Evolutionary conservation across 2,329 filamentous ascomycete species (phyloP).

Genomic region (Lomentospora prolificans): DNA sequence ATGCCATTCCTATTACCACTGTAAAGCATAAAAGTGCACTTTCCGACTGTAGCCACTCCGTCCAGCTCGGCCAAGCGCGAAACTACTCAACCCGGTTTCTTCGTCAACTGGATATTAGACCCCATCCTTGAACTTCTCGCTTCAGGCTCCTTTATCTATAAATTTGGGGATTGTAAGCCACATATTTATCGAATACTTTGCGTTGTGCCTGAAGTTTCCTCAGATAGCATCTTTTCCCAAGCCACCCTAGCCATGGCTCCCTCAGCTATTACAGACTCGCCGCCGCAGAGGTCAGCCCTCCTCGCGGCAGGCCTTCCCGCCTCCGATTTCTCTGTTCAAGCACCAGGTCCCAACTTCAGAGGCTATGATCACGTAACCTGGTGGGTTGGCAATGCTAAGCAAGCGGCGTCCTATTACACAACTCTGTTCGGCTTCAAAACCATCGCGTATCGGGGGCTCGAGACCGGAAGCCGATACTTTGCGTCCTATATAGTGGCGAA

Average conservation of each 20-base stretch:
- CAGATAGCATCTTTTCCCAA: neutral
- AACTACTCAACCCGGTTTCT: neutral
- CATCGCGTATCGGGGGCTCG: slow-evolving; percentile 77
- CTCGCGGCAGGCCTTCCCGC: slow-evolving; percentile 30
- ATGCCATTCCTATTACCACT: neutral
- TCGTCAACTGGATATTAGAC: neutral
- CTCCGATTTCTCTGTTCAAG: slow-evolving; percentile 45
- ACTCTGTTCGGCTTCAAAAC: slow-evolving; percentile 77
- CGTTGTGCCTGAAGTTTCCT: neutral
- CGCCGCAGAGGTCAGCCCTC: slow-evolving; percentile 32
- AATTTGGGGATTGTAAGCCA: too few species aligned
- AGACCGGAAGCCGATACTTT: slow-evolving; percentile 73
- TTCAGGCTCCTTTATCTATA: neutral
- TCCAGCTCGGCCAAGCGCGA: neutral
- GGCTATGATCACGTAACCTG: slow-evolving; percentile 92
- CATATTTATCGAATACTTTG: too few species aligned
- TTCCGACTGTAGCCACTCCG: neutral
- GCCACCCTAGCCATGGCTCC: slow-evolving; percentile 40
- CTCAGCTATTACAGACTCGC: slow-evolving; percentile 44
- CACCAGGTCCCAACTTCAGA: slow-evolving; percentile 49
- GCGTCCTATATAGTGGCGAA: slow-evolving; percentile 80
- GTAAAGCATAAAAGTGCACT: neutral
- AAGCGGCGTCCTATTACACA: slow-evolving; percentile 82
- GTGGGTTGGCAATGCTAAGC: slow-evolving; percentile 96
- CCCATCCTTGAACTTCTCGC: neutral